Evolutionary conservation across 345 rosid genomes (phyloP), one percentile per base, ranked within the genome.

Genomic region (Angophora floribunda): DNA sequence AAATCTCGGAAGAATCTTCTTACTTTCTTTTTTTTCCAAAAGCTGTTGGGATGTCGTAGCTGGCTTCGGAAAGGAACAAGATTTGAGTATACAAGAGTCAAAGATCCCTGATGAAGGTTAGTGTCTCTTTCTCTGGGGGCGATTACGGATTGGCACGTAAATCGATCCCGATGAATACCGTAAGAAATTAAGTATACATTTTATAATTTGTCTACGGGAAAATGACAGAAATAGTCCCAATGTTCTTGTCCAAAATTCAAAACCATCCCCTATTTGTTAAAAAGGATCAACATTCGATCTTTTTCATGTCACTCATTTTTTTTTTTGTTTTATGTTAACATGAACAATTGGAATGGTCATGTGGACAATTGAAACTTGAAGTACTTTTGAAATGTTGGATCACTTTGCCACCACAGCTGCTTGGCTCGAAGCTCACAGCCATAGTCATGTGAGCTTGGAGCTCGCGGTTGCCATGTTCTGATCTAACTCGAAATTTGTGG

Each of bases 81-180:
- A 32, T 32, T 36, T 36, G 14, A 17, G 32, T 65, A 16, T 11
- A 50, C 84, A 9, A 32, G 85, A 89, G 94, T 92, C 93, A 91
- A 91, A 88, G 93, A 93, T 93, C 82, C 79, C 86, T 87, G 86
- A n/a, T 52, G 41, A 21, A 49, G 90, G 59, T 70, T 13, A 24
- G 85, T 49, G 82, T 86, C 80, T 47, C 84, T 21, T 24, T 19
- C 44, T 52, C 41, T 32, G 57, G 63, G 47, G 49, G 44, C 5
- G 86, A 85, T 52, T 17, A 28, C 9, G 86, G 82, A 19, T 49
- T 32, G 45, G 86, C 89, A 14, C 75, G 52, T 52, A 80, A 24
- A 75, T 75, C 52, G 86, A 80, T 16, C 36, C 44, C 14, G 47
- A 75, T 75, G 44, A 75, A 36, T 67, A 4, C 21, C 3, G 82